Conservation (phyloP, 2,329 filamentous ascomycete species). For the Basipetospora chlamydospora region DNA sequence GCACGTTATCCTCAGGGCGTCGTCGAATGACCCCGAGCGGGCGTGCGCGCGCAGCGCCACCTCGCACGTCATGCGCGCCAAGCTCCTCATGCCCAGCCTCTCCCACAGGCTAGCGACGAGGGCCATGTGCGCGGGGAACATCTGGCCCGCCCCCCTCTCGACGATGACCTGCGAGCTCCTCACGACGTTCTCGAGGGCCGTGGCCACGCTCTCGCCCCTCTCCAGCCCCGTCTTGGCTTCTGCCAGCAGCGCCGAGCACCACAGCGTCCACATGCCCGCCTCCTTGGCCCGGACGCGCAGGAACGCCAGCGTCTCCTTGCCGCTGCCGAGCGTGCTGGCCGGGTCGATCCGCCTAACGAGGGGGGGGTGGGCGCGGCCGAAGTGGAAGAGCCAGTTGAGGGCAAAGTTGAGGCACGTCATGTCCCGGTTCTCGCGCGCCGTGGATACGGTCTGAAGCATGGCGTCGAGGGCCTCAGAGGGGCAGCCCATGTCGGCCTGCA, state of each 20-base stretch:
- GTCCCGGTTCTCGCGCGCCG: constrained; percentile 87
- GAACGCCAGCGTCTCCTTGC: constrained; percentile 70
- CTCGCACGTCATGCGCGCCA: constrained; percentile 50
- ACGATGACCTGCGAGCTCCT: constrained; percentile 71
- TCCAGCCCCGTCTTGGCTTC: constrained; percentile 70
- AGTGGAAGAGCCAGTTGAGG: constrained; percentile 90
- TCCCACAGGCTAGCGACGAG: constrained; percentile 62
- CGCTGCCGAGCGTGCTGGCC: constrained; percentile 59
- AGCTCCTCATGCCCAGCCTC: constrained; percentile 48
- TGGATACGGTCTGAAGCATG: constrained; percentile 89
- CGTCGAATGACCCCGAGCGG: constrained; percentile 47
- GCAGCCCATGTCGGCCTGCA: constrained; percentile 92
- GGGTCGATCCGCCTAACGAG: constrained; percentile 57
- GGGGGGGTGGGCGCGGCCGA: constrained; percentile 70
- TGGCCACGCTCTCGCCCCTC: constrained; percentile 49
- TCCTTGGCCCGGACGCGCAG: constrained; percentile 78
- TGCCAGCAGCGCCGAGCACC: constrained; percentile 70
- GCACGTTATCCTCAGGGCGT: constrained; percentile 61
- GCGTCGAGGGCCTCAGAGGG: constrained; percentile 79
- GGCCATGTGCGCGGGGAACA: constrained; percentile 60
- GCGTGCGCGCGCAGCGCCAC: constrained; percentile 63
- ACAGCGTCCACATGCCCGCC: constrained; percentile 68
- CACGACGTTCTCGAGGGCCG: constrained; percentile 62
- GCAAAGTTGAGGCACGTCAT: constrained; percentile 88
- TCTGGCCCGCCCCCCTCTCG: constrained; percentile 57